Evolutionary conservation across 306 rosid genomes (phyloP).

Genomic region (Quercus ilex): DNA sequence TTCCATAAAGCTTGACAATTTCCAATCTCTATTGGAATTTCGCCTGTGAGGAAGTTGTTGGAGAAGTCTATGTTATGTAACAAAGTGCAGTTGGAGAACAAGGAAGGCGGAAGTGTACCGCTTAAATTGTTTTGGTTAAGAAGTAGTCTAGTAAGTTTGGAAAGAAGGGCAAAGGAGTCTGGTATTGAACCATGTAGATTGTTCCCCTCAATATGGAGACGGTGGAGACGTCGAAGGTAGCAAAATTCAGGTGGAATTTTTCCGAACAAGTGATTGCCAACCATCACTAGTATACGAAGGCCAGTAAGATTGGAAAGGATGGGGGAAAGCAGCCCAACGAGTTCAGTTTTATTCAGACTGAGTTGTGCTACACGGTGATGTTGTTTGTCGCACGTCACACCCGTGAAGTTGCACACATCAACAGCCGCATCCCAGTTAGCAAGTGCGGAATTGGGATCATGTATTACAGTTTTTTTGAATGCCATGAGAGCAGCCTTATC

Average conservation of each 20-base stretch:
- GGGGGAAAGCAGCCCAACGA: conserved; percentile 56
- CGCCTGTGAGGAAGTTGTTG: conserved; percentile 44
- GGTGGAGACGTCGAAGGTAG: conserved; percentile 38
- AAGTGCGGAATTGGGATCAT: conserved; percentile 46
- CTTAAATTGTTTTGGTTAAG: conserved; percentile 29
- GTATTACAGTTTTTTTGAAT: conserved; percentile 39
- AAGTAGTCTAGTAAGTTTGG: conserved; percentile 30
- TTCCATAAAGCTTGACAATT: conserved; percentile 52
- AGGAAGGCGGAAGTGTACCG: conserved; percentile 47
- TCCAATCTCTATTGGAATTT: conserved; percentile 59
- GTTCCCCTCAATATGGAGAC: conserved; percentile 40
- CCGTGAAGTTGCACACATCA: conserved; percentile 52
- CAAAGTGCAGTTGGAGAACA: conserved; percentile 57
- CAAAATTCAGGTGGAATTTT: conserved; percentile 45
- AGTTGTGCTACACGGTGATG: conserved; percentile 43
- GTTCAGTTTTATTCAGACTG: conserved; percentile 19
- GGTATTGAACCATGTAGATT: conserved; percentile 52
- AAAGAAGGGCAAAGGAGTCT: conserved; percentile 38
- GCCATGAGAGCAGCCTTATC: conserved; percentile 58
- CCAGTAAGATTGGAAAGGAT: conserved; percentile 65
- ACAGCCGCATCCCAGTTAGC: conserved; percentile 53
- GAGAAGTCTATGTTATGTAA: conserved; percentile 46
- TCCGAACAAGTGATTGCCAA: conserved; percentile 40
- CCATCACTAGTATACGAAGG: conserved; percentile 35
- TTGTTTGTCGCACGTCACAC: conserved; percentile 40